Evolutionary conservation across 2,329 filamentous ascomycete genomes (phyloP), one percentile per base, ranked within the genome.

Genomic region (Cladorrhinum sp.): DNA sequence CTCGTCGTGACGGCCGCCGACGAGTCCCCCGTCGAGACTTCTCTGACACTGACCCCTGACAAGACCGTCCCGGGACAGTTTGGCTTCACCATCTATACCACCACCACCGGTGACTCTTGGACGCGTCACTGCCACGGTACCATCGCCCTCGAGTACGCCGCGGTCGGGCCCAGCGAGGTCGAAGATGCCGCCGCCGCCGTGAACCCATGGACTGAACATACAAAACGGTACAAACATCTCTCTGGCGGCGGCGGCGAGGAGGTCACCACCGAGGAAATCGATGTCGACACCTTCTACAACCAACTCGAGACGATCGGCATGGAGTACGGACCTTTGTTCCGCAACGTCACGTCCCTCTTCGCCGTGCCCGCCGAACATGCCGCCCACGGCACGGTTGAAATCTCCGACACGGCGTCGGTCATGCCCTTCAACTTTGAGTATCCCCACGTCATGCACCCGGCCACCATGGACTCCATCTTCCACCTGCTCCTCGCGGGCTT

Each of bases 401-500:
- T 61, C n/a, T 33, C 59, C n/a, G 59, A 57, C 18, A 52, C 55
- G 7, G 55, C 23, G 14, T 26, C 46, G 3, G 36, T 42, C 9
- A 61, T 61, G 59, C 59, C 59, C 2, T 24, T 42, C 16, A 53
- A 48, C 18, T 57, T 61, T 36, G 48, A 51, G 23, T 53, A 49
- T 21, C 54, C 56, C 18, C 56, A 62, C 53, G 30, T 55, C 0
- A 54, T 62, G 24, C 56, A 62, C 39, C 60, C 56, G 4, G 55
- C 60, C 0, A 62, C 60, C 16, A 46, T 62, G 24, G 60, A 62
- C 46, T 39, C 49, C 8, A 59, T 62, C 39, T 49, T 59, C 48
- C 60, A 62, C 20, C 36, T 54, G 16, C 18, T 59, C 14, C 36
- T 48, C 9, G 49, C 26, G n/a, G 26, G 51, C 16, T 54, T 36